Percentiles rank a stretch among this genome's conserved stretches.
Evolutionary conservation across 1,284 basidiomycete genomes (phyloP).

Genomic region (Trametes hirsuta): DNA sequence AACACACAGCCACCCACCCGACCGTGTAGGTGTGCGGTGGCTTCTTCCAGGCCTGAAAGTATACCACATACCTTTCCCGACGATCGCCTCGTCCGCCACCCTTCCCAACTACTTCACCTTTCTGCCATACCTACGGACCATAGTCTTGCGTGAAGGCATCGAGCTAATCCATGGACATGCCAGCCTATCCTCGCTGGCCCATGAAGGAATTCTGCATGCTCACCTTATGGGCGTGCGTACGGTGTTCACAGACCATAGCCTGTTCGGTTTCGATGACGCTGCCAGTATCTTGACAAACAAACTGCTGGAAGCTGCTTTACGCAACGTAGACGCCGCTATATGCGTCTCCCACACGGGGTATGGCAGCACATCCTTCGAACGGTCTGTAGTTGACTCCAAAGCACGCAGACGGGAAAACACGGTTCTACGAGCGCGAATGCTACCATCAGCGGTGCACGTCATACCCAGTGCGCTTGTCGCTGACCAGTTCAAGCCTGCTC

Average conservation of each 20-base stretch:
- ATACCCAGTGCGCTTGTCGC: constrained; percentile 96
- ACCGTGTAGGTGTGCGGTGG: constrained; percentile 89
- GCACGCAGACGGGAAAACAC: constrained; percentile 86
- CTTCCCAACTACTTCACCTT: constrained; percentile 94
- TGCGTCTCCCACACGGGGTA: constrained; percentile 98
- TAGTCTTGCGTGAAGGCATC: constrained; percentile 87
- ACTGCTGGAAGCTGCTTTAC: constrained; percentile 82
- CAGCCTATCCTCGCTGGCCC: constrained; percentile 86
- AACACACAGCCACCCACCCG: constrained; percentile 88
- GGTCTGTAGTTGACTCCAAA: background rate
- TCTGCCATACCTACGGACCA: constrained; percentile 88
- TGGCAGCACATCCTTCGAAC: constrained; percentile 26
- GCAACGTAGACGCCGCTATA: constrained; percentile 92
- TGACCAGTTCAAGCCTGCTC: constrained; percentile 79
- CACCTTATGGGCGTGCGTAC: constrained; percentile 84
- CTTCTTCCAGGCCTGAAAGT: constrained; percentile 87
- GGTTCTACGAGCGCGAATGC: constrained; percentile 82
- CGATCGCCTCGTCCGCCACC: constrained; percentile 89
- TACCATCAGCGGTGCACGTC: constrained; percentile 71
- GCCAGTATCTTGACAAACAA: constrained; percentile 98
- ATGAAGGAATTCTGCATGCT: constrained; percentile 91
- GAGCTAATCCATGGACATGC: constrained; percentile 93
- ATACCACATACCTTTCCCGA: constrained; percentile 90
- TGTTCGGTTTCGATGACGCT: constrained; percentile 96
- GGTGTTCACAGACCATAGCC: constrained; percentile 95